Evolutionary conservation across 2,329 filamentous ascomycete species (phyloP).

Genomic region (Epichloe scottii): DNA sequence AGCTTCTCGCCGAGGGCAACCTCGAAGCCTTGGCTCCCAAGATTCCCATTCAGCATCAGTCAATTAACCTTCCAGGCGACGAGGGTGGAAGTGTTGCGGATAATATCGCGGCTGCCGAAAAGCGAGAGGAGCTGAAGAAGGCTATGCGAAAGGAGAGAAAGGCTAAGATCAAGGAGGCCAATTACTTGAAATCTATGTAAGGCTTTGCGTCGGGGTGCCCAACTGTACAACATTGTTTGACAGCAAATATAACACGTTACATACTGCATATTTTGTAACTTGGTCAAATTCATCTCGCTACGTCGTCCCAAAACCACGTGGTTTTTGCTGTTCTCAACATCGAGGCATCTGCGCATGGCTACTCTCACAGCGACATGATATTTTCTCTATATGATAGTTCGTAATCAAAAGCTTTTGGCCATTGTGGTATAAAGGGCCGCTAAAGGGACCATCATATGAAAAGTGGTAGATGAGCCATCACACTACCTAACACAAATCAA

Average conservation of each 20-base stretch:
- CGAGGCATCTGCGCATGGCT: neutral
- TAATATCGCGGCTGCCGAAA: constrained; percentile 33
- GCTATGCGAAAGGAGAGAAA: constrained; percentile 65
- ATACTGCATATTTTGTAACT: constrained; percentile 8
- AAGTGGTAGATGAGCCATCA: neutral
- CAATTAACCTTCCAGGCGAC: constrained; percentile 54
- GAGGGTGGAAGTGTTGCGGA: constrained; percentile 29
- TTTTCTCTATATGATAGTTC: too few species aligned
- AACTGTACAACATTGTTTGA: constrained; percentile 9
- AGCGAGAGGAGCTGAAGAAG: constrained; percentile 51
- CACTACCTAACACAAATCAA: neutral
- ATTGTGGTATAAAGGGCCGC: too few species aligned
- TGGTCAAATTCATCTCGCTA: neutral
- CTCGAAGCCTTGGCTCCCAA: constrained; percentile 52
- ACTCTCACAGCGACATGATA: too few species aligned
- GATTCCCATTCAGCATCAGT: constrained; percentile 66
- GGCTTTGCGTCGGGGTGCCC: neutral
- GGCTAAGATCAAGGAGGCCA: constrained; percentile 69
- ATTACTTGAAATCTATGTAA: constrained; percentile 74
- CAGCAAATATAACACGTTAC: constrained; percentile 14
- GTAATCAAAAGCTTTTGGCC: too few species aligned
- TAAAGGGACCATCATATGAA: too few species aligned
- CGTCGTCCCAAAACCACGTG: neutral
- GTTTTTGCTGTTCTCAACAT: neutral
- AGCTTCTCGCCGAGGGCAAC: constrained; percentile 52